Evolutionary conservation across 441 rosid genomes (phyloP).

Genomic region (Mallotus repandus): DNA sequence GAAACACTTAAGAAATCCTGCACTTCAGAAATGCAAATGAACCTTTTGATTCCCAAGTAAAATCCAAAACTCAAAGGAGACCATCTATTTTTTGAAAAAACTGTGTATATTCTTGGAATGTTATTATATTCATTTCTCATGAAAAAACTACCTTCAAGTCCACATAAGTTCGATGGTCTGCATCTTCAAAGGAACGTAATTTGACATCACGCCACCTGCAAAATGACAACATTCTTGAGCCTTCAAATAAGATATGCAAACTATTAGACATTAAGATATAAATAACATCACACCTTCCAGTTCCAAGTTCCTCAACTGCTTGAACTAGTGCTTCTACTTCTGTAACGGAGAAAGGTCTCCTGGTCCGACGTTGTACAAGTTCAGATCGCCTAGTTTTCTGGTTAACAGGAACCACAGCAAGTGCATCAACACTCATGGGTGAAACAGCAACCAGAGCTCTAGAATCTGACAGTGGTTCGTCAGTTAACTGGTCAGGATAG

Average conservation of each 20-base stretch:
- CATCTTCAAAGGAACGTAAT: slow-evolving; percentile 58
- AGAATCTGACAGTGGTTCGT: slow-evolving; percentile 33
- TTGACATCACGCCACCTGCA: slow-evolving; percentile 80
- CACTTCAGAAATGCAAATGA: too few relatives aligned
- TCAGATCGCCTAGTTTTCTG: slow-evolving; percentile 44
- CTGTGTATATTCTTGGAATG: not conserved
- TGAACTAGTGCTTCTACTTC: slow-evolving; percentile 78
- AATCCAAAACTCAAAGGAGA: not conserved
- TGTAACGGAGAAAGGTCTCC: slow-evolving; percentile 75
- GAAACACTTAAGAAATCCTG: too few relatives aligned
- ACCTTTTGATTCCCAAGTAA: not conserved
- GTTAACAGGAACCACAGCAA: slow-evolving; percentile 50
- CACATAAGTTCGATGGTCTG: slow-evolving; percentile 70
- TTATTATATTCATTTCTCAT: not conserved
- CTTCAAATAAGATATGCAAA: not conserved
- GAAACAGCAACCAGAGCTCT: slow-evolving; percentile 45
- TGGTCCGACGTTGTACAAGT: slow-evolving; percentile 56
- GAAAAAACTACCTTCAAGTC: slow-evolving; percentile 62
- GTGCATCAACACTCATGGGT: slow-evolving; percentile 43
- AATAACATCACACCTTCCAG: slow-evolving; percentile 56
- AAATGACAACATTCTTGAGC: not conserved
- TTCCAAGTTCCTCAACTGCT: slow-evolving; percentile 79
- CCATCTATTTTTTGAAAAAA: not conserved
- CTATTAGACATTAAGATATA: not conserved
- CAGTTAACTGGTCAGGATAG: slow-evolving; percentile 27